Evolutionary conservation across 2,329 filamentous ascomycete species (phyloP), one percentile per base, ranked within the genome.

Genomic region (Sporothrix pallida): DNA sequence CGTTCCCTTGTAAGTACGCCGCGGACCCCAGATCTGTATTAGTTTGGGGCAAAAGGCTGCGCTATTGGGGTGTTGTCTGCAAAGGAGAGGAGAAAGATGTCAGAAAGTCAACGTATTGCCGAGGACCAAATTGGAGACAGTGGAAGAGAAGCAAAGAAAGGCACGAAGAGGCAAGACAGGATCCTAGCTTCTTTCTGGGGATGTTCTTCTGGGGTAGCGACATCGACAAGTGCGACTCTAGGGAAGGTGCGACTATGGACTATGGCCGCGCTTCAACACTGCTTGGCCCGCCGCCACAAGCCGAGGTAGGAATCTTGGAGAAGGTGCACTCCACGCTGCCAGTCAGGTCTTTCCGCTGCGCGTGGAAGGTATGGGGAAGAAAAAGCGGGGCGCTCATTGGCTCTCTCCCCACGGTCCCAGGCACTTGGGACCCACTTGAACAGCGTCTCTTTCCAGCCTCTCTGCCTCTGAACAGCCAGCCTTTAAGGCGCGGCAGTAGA

Each of bases 271-370:
- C 52, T 12, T 23, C 9, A 5, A 56, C 52, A 26, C n/a, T 58
- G 52, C 50, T 20, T 26, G 54, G 54, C 56, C 70, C 70, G 70
- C 70, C 70, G 70, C 58, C 13, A 31, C 56, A 58, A 72, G 70
- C 70, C 70, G 70, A 72, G 70, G 70, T 72, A 37, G 31, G 31
- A 37, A 15, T 52, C 42, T 31, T 50, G 44, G 31, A 20, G 44
- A 42, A 37, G n/a, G 31, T 23, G 20, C 42, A 15, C 42, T 58
- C 15, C 23, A 12, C 4, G 20, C 26, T 7, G 20, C 23, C 20
- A 58, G 23, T 13, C 23, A 20, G 20, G 17, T 9, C 52, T 56
- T 56, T 56, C 12, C n/a, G 31, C 15, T 42, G 31, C 15, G 58
- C 58, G 31, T 62, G 58, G 31, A 62, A 42, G 37, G 62, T 48